Evolutionary conservation across 148 eudicot species (phyloP).

Genomic region (Rhododendron molle): DNA sequence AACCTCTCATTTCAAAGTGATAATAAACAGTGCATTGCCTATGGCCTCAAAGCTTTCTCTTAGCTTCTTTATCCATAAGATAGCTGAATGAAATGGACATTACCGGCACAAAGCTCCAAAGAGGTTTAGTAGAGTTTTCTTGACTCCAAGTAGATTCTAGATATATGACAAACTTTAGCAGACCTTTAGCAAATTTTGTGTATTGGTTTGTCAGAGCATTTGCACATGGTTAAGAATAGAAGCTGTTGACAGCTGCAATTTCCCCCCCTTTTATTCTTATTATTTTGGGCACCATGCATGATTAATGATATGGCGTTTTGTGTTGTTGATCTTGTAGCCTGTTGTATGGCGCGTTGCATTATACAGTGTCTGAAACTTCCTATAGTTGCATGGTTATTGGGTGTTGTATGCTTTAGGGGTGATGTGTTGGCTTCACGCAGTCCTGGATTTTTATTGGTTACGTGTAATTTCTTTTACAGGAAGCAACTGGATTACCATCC

Average conservation of each 20-base stretch:
- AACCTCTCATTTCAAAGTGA: neutral
- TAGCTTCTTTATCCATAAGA: neutral
- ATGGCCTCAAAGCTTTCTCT: neutral
- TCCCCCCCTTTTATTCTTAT: neutral
- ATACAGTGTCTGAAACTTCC: neutral
- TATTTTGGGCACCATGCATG: neutral
- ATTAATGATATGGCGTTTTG: neutral
- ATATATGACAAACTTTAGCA: neutral
- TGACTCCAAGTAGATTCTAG: neutral
- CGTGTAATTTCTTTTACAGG: constrained; percentile 37
- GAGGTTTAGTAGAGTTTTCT: neutral
- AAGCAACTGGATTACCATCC: constrained; percentile 19
- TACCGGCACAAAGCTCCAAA: no score
- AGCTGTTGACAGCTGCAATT: neutral
- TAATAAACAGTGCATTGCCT: neutral
- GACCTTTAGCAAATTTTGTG: neutral
- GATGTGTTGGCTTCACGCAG: constrained; percentile 11
- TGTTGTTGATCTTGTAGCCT: neutral
- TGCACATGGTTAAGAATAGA: neutral
- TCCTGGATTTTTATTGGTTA: neutral
- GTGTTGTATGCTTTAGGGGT: neutral
- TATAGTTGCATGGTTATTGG: neutral
- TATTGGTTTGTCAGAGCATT: neutral
- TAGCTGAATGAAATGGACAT: neutral
- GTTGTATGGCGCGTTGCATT: neutral